Evolutionary conservation across 176 grass and related monocot genomes (phyloP).

Genomic region (Ensete ventricosum): DNA sequence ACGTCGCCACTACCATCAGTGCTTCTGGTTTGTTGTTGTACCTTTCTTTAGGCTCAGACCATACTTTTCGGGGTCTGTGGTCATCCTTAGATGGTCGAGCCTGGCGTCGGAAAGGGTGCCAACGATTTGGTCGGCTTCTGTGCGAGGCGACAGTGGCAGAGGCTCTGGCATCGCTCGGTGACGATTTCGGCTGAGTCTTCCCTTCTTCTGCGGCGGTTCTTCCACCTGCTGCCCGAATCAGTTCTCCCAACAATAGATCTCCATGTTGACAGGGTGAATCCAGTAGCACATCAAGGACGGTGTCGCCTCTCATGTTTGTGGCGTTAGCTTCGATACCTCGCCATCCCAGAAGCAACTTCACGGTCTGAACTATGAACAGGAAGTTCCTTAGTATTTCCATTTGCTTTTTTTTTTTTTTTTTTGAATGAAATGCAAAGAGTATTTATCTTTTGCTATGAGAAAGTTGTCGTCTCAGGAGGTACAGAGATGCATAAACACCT

Average conservation of each 20-base stretch:
- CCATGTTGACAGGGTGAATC: background rate
- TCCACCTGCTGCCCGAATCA: background rate
- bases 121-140: background rate
- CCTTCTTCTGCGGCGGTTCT: background rate
- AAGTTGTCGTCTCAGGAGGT: background rate
- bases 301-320: background rate
- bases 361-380: background rate
- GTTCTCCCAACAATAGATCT: background rate
- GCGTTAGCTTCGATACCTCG: background rate
- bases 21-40: background rate
- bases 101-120: background rate
- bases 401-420: too few relatives aligned
- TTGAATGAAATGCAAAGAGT: too few relatives aligned
- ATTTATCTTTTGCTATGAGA: too few relatives aligned
- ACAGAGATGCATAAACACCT: background rate
- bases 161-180: background rate
- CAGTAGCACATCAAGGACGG: background rate
- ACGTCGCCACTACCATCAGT: conserved; percentile 13
- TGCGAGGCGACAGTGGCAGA: background rate
- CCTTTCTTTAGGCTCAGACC: background rate
- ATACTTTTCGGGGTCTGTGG: background rate
- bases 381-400: too few relatives aligned
- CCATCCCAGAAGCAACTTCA: background rate
- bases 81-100: background rate
- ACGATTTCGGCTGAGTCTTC: background rate